Evolutionary conservation across 1,139 yeast genomes (phyloP).

Genomic region (Nakaseomyces delphensis): DNA sequence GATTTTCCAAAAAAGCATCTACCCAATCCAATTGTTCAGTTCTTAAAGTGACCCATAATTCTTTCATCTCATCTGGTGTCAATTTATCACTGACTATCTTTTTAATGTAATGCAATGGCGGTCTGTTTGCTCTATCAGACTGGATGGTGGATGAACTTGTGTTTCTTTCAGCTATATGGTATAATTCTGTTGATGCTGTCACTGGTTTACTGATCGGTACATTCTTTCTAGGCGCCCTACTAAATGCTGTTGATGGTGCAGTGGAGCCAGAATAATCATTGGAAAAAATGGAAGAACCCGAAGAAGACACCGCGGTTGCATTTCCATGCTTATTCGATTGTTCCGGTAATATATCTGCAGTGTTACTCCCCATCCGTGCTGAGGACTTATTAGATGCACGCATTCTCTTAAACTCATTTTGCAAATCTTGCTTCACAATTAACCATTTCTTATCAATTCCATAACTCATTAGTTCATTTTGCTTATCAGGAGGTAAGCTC

Average conservation of each 20-base stretch:
- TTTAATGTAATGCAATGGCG: constrained; percentile 75
- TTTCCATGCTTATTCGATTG: neutral
- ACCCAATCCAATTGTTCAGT: constrained; percentile 95
- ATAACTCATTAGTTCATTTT: constrained; percentile 68
- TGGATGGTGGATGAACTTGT: constrained; percentile 12
- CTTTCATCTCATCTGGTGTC: constrained; percentile 63
- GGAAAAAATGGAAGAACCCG: constrained; percentile 2
- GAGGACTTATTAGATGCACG: constrained; percentile 25
- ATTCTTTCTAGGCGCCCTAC: constrained; percentile 3
- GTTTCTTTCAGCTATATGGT: constrained; percentile 11
- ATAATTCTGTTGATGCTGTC: constrained; percentile 6
- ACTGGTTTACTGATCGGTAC: constrained; percentile 3
- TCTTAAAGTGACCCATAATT: constrained; percentile 82
- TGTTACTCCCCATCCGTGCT: neutral
- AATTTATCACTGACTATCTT: constrained; percentile 63
- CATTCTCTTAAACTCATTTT: constrained; percentile 62
- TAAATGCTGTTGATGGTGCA: neutral
- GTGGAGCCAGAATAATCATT: neutral
- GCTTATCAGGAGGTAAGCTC: constrained; percentile 68
- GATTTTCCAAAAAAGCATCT: constrained; percentile 64
- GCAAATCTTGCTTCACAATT: constrained; percentile 78
- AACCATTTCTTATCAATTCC: constrained; percentile 82
- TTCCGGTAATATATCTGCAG: neutral
- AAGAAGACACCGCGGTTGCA: neutral
- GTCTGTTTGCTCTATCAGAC: constrained; percentile 25